Evolutionary conservation across 495 filamentous ascomycete species (phyloP).

Genomic region (Chaetomium fimeti): DNA sequence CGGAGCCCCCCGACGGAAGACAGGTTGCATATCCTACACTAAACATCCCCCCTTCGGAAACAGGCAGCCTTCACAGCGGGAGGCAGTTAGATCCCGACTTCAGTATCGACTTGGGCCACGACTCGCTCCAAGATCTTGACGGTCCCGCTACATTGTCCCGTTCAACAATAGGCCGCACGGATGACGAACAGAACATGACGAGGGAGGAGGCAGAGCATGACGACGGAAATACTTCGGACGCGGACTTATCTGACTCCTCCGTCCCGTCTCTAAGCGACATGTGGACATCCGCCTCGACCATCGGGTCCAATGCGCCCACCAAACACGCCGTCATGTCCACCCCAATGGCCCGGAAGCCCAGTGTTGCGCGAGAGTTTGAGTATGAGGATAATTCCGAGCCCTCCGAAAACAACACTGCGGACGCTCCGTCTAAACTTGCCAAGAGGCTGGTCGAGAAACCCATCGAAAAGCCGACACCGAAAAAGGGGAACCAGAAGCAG

Average conservation of each 20-base stretch:
- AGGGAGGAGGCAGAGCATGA: neutral
- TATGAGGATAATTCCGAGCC: constrained; percentile 36
- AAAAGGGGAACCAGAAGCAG: constrained; percentile 2
- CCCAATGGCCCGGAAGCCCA: constrained; percentile 27
- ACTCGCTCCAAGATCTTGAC: constrained; percentile 26
- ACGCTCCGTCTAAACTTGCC: constrained; percentile 13
- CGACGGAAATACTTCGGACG: neutral
- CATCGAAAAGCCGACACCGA: constrained; percentile 30
- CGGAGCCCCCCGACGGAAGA: constrained; percentile 9
- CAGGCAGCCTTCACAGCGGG: constrained; percentile 39
- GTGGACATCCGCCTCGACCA: constrained; percentile 35
- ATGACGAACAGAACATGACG: constrained; percentile 18
- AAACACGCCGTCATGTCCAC: constrained; percentile 22
- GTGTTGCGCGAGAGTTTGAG: constrained; percentile 28
- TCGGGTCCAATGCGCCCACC: constrained; percentile 28
- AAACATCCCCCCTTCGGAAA: constrained; percentile 32
- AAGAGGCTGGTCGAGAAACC: constrained; percentile 24
- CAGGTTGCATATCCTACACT: constrained; percentile 23
- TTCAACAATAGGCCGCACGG: neutral
- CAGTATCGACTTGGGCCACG: constrained; percentile 31
- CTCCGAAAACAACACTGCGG: constrained; percentile 6
- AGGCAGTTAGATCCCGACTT: constrained; percentile 42
- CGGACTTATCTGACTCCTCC: constrained; percentile 31
- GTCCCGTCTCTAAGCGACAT: constrained; percentile 42
- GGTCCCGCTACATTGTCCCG: constrained; percentile 11